Percentiles rank a stretch among this genome's conserved stretches.
phyloP scores from a whole-genome alignment of 176 grass and related monocot species.

The Thalia dealbata region DNA sequence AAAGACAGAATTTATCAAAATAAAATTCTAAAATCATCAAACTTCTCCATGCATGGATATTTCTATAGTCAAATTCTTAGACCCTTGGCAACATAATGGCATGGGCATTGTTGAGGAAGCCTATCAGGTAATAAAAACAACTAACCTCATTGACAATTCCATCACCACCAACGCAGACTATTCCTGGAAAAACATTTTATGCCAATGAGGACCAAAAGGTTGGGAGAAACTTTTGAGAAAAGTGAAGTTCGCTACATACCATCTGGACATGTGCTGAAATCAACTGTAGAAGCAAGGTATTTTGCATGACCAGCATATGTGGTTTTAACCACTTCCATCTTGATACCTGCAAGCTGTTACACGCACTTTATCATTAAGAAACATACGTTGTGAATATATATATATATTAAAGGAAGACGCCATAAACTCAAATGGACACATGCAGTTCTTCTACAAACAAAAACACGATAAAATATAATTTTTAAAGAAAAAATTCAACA shows the following conservation, averaged over 20 bases:
- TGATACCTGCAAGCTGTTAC: conserved; percentile 88
- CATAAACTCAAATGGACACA: background rate
- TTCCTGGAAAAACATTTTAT: conserved; percentile 44
- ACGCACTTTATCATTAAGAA: conserved; percentile 6
- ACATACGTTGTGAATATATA: conserved; percentile 6
- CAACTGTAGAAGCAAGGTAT: conserved; percentile 64
- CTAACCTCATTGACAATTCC: conserved; percentile 98
- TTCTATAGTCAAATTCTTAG: background rate
- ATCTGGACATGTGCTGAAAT: conserved; percentile 72
- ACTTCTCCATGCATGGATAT: background rate
- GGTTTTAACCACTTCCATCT: conserved; percentile 93
- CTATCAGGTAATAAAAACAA: background rate
- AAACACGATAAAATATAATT: background rate
- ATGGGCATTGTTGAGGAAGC: background rate
- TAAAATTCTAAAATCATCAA: background rate
- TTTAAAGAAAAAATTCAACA: background rate
- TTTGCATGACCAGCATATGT: conserved; percentile 85
- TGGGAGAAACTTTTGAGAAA: background rate
- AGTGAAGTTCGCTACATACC: conserved; percentile 42
- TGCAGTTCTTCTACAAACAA: background rate
- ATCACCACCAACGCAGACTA: conserved; percentile 92
- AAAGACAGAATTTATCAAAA: background rate
- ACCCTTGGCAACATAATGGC: background rate
- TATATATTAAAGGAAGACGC: background rate
- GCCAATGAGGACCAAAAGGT: conserved; percentile 6